Conservation (phyloP, 257 asterid species). For the Nicotiana tomentosiformis region DNA sequence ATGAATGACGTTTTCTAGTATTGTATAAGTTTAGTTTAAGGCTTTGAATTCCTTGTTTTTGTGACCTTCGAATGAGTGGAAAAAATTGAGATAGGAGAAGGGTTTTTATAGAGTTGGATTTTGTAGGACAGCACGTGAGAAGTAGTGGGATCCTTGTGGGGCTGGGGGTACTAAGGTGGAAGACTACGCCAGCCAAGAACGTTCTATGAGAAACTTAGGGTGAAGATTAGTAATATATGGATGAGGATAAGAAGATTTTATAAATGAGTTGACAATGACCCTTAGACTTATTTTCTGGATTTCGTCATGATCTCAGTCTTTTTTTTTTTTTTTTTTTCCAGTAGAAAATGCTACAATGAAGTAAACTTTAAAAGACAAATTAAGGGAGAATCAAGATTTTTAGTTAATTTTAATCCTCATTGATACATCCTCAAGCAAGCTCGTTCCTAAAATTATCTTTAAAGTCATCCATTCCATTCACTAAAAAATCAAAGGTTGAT, state of each 20-base stretch:
- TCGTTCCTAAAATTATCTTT: too few relatives aligned
- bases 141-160: slow-evolving; percentile 12
- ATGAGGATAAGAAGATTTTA: neutral
- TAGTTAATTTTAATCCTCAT: too few relatives aligned
- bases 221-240: neutral
- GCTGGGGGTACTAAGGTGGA: slow-evolving; percentile 15
- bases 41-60: neutral
- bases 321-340: too few relatives aligned
- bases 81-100: neutral
- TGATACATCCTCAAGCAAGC: too few relatives aligned
- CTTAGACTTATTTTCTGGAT: too few relatives aligned
- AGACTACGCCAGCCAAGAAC: slow-evolving; percentile 11
- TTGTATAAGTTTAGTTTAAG: neutral
- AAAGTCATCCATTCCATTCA: too few relatives aligned
- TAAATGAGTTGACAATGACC: neutral
- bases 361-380: too few relatives aligned
- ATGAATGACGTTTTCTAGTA: neutral
- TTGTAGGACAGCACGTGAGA: slow-evolving; percentile 5
- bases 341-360: too few relatives aligned
- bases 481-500: too few relatives aligned
- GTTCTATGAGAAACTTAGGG: neutral
- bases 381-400: too few relatives aligned
- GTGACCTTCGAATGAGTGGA: neutral
- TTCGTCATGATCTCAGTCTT: too few relatives aligned
- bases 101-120: slow-evolving; percentile 28